Conservation (phyloP, 768 basidiomycete species). For the Strobilomyces echinocephalus region DNA sequence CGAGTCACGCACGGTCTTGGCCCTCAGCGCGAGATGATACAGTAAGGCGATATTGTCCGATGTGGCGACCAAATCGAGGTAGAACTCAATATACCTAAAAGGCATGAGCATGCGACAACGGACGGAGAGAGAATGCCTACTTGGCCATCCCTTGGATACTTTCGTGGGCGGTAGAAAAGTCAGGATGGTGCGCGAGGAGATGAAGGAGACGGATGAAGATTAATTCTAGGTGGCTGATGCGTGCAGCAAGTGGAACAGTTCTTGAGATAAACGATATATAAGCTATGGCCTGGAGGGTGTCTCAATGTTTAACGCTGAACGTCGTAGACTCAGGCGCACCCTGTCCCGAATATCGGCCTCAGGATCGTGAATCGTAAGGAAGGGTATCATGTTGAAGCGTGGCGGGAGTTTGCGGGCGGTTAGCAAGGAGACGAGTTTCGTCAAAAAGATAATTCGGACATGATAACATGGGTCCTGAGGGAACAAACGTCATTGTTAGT, state of each 20-base stretch:
- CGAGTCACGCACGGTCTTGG: constrained; percentile 83
- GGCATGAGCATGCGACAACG: not conserved
- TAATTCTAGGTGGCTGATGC: constrained; percentile 69
- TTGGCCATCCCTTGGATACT: constrained; percentile 75
- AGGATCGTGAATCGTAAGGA: constrained; percentile 88
- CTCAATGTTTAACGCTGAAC: not conserved
- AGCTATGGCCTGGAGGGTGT: constrained; percentile 44
- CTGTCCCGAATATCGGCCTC: constrained; percentile 70
- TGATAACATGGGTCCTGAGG: constrained; percentile 81
- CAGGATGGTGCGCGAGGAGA: constrained; percentile 90
- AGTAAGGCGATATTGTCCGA: constrained; percentile 83
- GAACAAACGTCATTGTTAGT: not conserved
- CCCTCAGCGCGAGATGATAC: constrained; percentile 73
- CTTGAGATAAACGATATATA: constrained; percentile 50
- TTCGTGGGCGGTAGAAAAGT: constrained; percentile 67
- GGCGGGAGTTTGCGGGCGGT: constrained; percentile 59
- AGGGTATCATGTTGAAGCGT: constrained; percentile 78
- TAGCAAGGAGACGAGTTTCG: constrained; percentile 66
- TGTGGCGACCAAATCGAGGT: constrained; percentile 69
- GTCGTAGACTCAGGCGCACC: constrained; percentile 37
- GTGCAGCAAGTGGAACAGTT: constrained; percentile 46
- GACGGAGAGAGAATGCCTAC: constrained; percentile 39
- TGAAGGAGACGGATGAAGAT: constrained; percentile 84
- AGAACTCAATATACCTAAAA: constrained; percentile 82
- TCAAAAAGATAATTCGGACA: constrained; percentile 74